Evolutionary conservation across 352 stramenopile genomes (phyloP), one percentile per base, ranked within the genome.

Genomic region (Pythium myriotylum): DNA sequence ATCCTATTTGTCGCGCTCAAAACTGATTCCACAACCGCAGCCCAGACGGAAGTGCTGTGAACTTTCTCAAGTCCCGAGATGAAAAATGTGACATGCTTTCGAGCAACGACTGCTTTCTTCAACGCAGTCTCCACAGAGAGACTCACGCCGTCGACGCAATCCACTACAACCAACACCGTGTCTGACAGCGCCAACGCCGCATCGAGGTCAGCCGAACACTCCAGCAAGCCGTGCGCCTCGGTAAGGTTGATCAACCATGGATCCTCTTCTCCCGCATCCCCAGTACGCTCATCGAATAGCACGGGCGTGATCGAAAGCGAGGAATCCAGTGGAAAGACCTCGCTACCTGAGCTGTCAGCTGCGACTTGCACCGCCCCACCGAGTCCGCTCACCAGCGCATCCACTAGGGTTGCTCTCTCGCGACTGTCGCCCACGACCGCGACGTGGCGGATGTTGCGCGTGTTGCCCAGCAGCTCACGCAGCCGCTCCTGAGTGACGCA

Each of bases 341-440:
- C 33, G 12, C 5, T 26, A 7, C 8, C 49, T n/a, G 32, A 10
- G 35, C 2, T 9, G 27, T 56, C 19, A 29, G n/a, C 8, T n/a
- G 26, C 6, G 12, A 26, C 47, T 55, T 20, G 4, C 17, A 35
- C 19, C 14, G 9, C 5, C 32, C 29, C 43, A 2, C 19, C 20
- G 13, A 56, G 14, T 24, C 26, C 41, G 13, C 14, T 22, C 17
- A 32, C 54, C 26, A 51, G 19, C 19, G 54, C 40, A 9, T 24
- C 22, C 22, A 61, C 33, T 7, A 61, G 41, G 17, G 54, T 22
- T 8, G 54, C 43, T 32, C 54, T 41, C 12, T 61, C 40, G 32
- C 14, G 26, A 19, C 54, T 22, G 4, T 50, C 54, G 16, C 54
- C 54, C 7, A 61, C 54, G 42, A 61, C 42, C 27, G 54, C 54